Percentiles rank a stretch among this genome's conserved stretches.
These are phyloP conservation scores for Claviceps humidiphila DNA, from an alignment of 2,329 filamentous ascomycete genomes.

Conservation along the genomic window DNA sequence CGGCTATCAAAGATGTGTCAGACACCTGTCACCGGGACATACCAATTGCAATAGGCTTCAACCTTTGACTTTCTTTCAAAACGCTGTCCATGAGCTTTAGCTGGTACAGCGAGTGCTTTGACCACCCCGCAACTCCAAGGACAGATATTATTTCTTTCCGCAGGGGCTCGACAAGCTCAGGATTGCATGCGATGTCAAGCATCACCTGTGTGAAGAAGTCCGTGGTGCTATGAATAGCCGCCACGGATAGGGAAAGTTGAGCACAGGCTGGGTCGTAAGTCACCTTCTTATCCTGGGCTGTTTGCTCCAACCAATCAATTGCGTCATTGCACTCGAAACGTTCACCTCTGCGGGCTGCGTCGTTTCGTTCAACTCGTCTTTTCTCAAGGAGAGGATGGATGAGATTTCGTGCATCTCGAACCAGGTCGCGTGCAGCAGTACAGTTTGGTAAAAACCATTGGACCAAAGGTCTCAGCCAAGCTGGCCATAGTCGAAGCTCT, in stretches of 20 bases:
- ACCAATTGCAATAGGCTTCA: slow-evolving; percentile 18
- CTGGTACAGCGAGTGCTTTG: slow-evolving; percentile 14
- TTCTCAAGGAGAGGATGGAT: slow-evolving; percentile 8
- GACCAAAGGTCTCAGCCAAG: slow-evolving; percentile 7
- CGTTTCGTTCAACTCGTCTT: slow-evolving; percentile 5
- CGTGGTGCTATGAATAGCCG: slow-evolving; percentile 13
- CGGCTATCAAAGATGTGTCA: background rate
- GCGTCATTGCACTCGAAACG: slow-evolving; percentile 7
- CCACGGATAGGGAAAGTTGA: slow-evolving; percentile 11
- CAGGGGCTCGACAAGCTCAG: slow-evolving; percentile 11
- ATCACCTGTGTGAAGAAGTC: slow-evolving; percentile 11
- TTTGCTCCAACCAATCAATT: slow-evolving; percentile 11
- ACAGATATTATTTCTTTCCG: slow-evolving; percentile 12
- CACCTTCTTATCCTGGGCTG: background rate
- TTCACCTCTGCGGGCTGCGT: slow-evolving; percentile 4
- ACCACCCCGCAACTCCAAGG: slow-evolving; percentile 8
- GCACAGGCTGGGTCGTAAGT: slow-evolving; percentile 5
- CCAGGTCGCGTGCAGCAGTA: slow-evolving; percentile 4
- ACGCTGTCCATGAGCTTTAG: slow-evolving; percentile 35
- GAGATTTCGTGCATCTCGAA: slow-evolving; percentile 2
- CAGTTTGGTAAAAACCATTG: slow-evolving; percentile 11
- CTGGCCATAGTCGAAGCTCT: slow-evolving; percentile 8
- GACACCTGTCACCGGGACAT: background rate
- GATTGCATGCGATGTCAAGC: slow-evolving; percentile 10
- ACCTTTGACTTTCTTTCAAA: slow-evolving; percentile 36